Percentiles rank a stretch among this genome's conserved stretches.
Evolutionary conservation across 352 stramenopile species (phyloP).

Genomic region (Peronospora destructor): DNA sequence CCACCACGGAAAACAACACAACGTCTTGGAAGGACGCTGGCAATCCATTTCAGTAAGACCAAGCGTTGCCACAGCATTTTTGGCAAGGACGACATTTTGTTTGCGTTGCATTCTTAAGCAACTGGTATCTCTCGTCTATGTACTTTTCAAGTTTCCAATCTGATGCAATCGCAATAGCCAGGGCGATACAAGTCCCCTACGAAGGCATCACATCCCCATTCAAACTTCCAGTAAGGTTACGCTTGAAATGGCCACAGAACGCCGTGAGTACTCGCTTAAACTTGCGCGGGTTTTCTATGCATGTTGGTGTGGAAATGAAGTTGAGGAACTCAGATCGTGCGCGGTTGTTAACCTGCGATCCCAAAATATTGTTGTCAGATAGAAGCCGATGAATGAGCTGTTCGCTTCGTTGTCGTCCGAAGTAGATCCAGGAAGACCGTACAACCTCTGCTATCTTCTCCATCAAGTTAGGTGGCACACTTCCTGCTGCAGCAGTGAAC

Average conservation of each 20-base stretch:
- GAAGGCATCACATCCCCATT: slow-evolving; percentile 12
- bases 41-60: slow-evolving; percentile 59
- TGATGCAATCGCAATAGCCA: slow-evolving; percentile 1
- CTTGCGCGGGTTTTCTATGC: slow-evolving; percentile 69
- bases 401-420: slow-evolving; percentile 54
- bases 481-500: slow-evolving; percentile 54
- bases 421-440: slow-evolving; percentile 69
- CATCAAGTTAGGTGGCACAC: slow-evolving; percentile 52
- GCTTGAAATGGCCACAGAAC: slow-evolving; percentile 77
- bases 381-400: slow-evolving; percentile 53
- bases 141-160: background rate
- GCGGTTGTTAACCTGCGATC: slow-evolving; percentile 45
- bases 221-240: slow-evolving; percentile 28
- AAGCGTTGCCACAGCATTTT: background rate
- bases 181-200: slow-evolving; percentile 2
- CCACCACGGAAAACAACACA: slow-evolving; percentile 47
- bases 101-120: slow-evolving; percentile 14
- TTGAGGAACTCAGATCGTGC: slow-evolving; percentile 50
- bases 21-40: slow-evolving; percentile 60
- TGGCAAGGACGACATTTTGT: slow-evolving; percentile 1
- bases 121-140: slow-evolving; percentile 1
- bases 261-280: slow-evolving; percentile 67
- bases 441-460: slow-evolving; percentile 65
- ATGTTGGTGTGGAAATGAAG: slow-evolving; percentile 53
- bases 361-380: slow-evolving; percentile 52